A percentile compares a stretch with the other conserved stretches of the same genome.
These are phyloP conservation scores for Spongospora subterranea DNA, from an alignment of 208 protist genomes.

Conservation along the genomic window DNA sequence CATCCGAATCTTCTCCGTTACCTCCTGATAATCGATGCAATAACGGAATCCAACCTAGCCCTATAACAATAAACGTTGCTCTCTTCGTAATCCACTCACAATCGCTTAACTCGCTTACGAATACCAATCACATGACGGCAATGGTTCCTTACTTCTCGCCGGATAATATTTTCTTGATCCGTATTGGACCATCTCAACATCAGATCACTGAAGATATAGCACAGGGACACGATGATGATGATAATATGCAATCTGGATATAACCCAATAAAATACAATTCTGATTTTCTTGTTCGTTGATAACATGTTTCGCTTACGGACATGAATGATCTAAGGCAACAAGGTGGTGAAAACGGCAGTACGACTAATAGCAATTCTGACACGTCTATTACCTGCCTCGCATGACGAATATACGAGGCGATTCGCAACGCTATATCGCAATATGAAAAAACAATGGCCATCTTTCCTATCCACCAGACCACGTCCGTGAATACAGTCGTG, in stretches of 20 bases:
- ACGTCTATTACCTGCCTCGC: neutral
- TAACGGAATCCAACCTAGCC: neutral
- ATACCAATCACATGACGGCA: neutral
- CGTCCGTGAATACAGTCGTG: too few relatives aligned
- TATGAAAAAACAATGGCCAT: too few relatives aligned
- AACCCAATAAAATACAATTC: neutral
- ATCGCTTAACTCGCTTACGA: neutral
- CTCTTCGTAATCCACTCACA: neutral
- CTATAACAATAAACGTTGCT: neutral
- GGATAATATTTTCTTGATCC: neutral
- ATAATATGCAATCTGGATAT: neutral
- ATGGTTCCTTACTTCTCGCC: neutral
- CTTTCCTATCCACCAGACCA: too few relatives aligned
- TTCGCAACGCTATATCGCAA: neutral
- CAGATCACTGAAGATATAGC: neutral
- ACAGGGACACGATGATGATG: neutral
- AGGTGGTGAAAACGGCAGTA: neutral
- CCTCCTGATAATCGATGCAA: too few relatives aligned
- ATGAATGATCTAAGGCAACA: neutral
- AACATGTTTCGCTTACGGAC: neutral
- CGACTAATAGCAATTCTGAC: neutral
- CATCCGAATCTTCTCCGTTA: too few relatives aligned
- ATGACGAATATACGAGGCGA: neutral
- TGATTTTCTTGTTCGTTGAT: neutral
- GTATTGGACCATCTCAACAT: neutral